Percentiles rank a stretch among this genome's conserved stretches.
These are phyloP conservation scores for Ilyonectria destructans DNA, from an alignment of 2,329 filamentous ascomycete species.

Conservation along the genomic window DNA sequence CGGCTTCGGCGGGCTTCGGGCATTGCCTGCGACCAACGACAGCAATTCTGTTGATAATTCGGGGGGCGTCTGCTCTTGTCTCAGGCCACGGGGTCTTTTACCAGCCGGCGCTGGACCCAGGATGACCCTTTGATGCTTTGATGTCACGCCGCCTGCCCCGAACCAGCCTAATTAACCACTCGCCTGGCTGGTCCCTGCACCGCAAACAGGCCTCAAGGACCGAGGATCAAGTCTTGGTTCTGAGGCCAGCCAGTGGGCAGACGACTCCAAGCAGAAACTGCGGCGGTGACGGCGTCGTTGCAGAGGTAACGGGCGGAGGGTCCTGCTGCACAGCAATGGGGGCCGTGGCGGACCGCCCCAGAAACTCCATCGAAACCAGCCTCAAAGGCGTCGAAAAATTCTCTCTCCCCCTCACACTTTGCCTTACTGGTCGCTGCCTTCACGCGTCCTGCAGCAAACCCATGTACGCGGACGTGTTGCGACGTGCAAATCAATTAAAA, in stretches of 20 bases:
- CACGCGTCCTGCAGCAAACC: conserved; percentile 50
- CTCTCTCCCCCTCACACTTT: conserved; percentile 40
- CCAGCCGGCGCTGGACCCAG: conserved; percentile 31
- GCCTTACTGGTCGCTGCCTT: conserved; percentile 37
- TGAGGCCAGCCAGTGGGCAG: conserved; percentile 27
- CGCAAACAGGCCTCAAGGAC: conserved; percentile 15
- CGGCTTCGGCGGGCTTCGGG: conserved; percentile 32
- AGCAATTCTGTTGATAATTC: conserved; percentile 43
- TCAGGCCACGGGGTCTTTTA: conserved; percentile 39
- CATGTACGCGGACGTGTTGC: conserved; percentile 50
- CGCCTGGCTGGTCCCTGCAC: conserved; percentile 41
- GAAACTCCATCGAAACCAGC: conserved; percentile 43
- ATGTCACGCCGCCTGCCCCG: conserved; percentile 33
- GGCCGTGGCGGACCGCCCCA: conserved; percentile 30
- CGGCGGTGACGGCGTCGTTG: conserved; percentile 43
- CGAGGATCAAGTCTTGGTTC: conserved; percentile 6
- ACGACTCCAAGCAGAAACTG: conserved; percentile 24
- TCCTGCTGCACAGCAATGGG: conserved; percentile 39
- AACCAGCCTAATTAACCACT: conserved; percentile 40
- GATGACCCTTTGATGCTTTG: conserved; percentile 34
- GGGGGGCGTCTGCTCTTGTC: conserved; percentile 38
- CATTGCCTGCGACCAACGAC: conserved; percentile 38
- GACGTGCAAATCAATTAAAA: conserved; percentile 46
- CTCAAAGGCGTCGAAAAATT: conserved; percentile 39
- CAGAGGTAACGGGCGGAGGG: conserved; percentile 38